Evolutionary conservation across 805 yeast species (phyloP).

Genomic region (Ogataea zsoltii): DNA sequence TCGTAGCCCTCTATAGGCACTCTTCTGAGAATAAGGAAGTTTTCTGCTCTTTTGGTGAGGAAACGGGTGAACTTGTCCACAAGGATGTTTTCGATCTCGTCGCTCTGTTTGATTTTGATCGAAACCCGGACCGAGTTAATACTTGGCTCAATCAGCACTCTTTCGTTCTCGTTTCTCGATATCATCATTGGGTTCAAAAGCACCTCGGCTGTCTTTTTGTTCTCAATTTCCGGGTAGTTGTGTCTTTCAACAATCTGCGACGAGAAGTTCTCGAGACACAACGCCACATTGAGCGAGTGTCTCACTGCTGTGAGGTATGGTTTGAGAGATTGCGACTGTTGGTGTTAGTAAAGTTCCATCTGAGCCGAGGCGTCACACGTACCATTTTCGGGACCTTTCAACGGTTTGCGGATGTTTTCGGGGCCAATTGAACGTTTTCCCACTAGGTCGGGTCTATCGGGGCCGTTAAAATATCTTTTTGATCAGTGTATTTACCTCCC

Average conservation of each 20-base stretch:
- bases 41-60: slow-evolving; percentile 93
- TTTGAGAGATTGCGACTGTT: slow-evolving; percentile 91
- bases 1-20: slow-evolving; percentile 89
- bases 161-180: slow-evolving; percentile 91
- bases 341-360: too few relatives aligned
- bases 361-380: slow-evolving; percentile 1
- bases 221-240: slow-evolving; percentile 95
- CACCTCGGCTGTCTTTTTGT: slow-evolving; percentile 77
- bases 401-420: too few relatives aligned
- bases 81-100: slow-evolving; percentile 91
- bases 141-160: slow-evolving; percentile 89
- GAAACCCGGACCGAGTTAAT: slow-evolving; percentile 90
- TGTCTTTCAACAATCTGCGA: slow-evolving; percentile 96
- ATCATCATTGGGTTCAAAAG: slow-evolving; percentile 85
- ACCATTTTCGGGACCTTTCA: slow-evolving; percentile 7
- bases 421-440: slow-evolving; percentile 1
- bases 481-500: background rate
- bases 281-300: slow-evolving; percentile 87
- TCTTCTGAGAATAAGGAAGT: slow-evolving; percentile 88
- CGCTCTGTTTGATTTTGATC: slow-evolving; percentile 93
- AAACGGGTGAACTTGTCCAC: slow-evolving; percentile 95
- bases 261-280: slow-evolving; percentile 89
- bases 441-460: background rate
- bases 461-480: background rate
- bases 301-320: slow-evolving; percentile 95